phyloP scores from a whole-genome alignment of 164 flowering plant species.

The Euptelea pleiosperma region DNA sequence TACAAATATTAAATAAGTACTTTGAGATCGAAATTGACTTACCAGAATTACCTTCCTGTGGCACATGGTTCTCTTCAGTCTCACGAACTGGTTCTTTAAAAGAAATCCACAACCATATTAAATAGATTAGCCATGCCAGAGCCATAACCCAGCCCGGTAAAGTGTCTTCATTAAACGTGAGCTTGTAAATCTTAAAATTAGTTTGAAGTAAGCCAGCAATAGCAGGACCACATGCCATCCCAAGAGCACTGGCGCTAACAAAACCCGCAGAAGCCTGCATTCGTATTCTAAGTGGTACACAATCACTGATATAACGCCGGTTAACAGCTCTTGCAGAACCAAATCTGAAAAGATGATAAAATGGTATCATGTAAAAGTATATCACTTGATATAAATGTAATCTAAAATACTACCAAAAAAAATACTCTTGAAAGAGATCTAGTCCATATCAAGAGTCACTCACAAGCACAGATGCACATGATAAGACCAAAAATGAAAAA shows the following conservation, averaged over 20 bases:
- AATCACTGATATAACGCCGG: constrained; percentile 58
- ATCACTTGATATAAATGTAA: too few species aligned
- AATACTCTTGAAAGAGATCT: background rate
- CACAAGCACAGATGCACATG: background rate
- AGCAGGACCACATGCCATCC: constrained; percentile 65
- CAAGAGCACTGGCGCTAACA: constrained; percentile 66
- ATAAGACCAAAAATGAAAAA: too few species aligned
- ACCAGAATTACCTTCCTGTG: constrained; percentile 26
- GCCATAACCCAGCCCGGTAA: constrained; percentile 71
- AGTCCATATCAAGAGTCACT: background rate
- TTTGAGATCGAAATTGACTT: constrained; percentile 1
- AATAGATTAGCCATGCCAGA: constrained; percentile 46
- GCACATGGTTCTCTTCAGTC: constrained; percentile 15
- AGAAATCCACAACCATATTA: constrained; percentile 35
- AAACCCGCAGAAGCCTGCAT: constrained; percentile 67
- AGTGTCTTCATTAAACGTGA: constrained; percentile 47
- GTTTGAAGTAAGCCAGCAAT: constrained; percentile 48
- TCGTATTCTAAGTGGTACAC: constrained; percentile 48
- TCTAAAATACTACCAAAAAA: background rate
- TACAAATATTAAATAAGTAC: constrained; percentile 5
- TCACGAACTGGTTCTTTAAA: constrained; percentile 44
- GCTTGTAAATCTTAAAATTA: constrained; percentile 33
- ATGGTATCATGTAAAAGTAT: background rate
- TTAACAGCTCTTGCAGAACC: constrained; percentile 69
- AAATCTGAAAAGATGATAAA: constrained; percentile 31